phyloP scores from a whole-genome alignment of 257 asterid species.

The Solanum paucissectum region DNA sequence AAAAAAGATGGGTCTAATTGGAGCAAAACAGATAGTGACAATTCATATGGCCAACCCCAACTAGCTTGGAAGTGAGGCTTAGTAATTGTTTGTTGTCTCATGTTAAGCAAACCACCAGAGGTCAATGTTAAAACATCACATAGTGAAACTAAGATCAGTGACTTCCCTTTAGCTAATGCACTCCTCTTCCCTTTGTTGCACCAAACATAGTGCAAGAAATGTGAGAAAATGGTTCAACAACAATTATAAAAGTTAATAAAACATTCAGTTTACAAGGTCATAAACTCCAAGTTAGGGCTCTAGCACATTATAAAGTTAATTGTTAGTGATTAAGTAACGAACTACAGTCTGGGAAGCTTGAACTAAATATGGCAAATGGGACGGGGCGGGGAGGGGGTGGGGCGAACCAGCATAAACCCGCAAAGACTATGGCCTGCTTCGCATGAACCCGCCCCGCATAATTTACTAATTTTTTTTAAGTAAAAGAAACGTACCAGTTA shows the following conservation, averaged over 20 bases:
- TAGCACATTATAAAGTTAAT: not conserved
- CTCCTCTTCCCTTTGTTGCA: not conserved
- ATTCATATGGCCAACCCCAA: not conserved
- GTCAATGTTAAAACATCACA: not conserved
- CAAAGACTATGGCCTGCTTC: not conserved
- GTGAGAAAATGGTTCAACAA: not conserved
- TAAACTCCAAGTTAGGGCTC: not conserved
- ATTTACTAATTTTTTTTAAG: too few relatives aligned
- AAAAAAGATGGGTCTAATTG: not conserved
- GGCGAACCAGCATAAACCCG: not conserved
- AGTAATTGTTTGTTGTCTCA: not conserved
- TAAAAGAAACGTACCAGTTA: not conserved
- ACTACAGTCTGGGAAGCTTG: not conserved
- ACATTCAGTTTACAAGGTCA: not conserved
- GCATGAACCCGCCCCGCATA: not conserved
- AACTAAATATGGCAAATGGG: not conserved
- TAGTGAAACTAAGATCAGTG: not conserved
- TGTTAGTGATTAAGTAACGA: not conserved
- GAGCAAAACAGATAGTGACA: not conserved
- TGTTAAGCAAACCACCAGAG: not conserved
- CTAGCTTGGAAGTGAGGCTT: not conserved
- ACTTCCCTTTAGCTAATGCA: not conserved
- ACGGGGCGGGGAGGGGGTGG: not conserved
- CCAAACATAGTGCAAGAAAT: not conserved
- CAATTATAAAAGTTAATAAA: not conserved